These are phyloP conservation scores for Calophaca sinica DNA, from an alignment of 306 rosid species.

Conservation along the genomic window DNA sequence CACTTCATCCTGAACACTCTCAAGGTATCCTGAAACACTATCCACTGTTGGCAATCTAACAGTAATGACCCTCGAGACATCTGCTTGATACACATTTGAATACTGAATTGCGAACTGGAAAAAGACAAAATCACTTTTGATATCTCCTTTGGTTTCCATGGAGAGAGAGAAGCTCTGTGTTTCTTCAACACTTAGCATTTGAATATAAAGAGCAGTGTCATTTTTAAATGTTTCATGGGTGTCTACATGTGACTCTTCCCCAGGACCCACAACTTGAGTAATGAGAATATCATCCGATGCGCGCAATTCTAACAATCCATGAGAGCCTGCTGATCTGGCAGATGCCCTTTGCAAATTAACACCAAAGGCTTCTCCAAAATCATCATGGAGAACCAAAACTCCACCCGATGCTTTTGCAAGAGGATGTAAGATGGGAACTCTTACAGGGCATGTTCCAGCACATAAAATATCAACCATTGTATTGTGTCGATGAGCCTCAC, in stretches of 20 bases:
- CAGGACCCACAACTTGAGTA: slow-evolving; percentile 92
- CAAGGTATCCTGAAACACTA: slow-evolving; percentile 80
- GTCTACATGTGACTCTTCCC: slow-evolving; percentile 91
- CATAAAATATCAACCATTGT: slow-evolving; percentile 88
- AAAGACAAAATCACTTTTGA: slow-evolving; percentile 50
- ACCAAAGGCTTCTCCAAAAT: slow-evolving; percentile 99
- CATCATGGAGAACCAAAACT: slow-evolving; percentile 93
- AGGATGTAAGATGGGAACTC: slow-evolving; percentile 95
- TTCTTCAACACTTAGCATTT: slow-evolving; percentile 92
- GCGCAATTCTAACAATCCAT: slow-evolving; percentile 85
- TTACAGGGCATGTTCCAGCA: slow-evolving; percentile 98
- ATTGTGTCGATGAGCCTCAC: slow-evolving; percentile 79
- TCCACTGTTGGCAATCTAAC: slow-evolving; percentile 79
- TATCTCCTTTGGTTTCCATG: slow-evolving; percentile 85
- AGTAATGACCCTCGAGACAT: slow-evolving; percentile 82
- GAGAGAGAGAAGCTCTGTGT: slow-evolving; percentile 85
- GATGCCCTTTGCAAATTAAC: slow-evolving; percentile 98
- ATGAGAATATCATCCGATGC: slow-evolving; percentile 82
- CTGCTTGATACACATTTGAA: slow-evolving; percentile 54
- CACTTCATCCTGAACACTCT: slow-evolving; percentile 87
- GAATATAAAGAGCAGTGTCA: slow-evolving; percentile 76
- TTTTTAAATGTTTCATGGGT: slow-evolving; percentile 77
- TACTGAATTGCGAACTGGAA: slow-evolving; percentile 56
- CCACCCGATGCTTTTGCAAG: slow-evolving; percentile 98
- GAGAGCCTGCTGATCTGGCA: slow-evolving; percentile 90